Evolutionary conservation across 768 basidiomycete genomes (phyloP).

Genomic region (Termitomyces sp.): DNA sequence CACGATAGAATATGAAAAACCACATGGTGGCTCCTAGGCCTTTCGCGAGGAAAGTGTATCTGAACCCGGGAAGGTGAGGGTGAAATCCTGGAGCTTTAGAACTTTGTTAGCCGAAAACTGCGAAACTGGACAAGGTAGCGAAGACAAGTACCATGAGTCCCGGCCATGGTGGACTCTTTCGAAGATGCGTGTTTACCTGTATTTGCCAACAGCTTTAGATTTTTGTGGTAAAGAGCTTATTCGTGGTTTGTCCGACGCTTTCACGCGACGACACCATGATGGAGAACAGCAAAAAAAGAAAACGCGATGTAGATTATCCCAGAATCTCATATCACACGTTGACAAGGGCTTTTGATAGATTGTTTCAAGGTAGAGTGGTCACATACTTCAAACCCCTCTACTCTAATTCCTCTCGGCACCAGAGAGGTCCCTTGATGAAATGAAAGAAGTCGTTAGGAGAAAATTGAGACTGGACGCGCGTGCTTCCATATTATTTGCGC

Average conservation of each 20-base stretch:
- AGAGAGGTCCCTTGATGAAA: slow-evolving; percentile 61
- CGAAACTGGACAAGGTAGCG: neutral
- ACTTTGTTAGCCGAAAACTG: slow-evolving; percentile 3
- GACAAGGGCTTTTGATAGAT: slow-evolving; percentile 43
- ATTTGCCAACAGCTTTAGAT: slow-evolving; percentile 22
- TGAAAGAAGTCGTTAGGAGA: slow-evolving; percentile 50
- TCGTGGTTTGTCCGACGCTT: neutral
- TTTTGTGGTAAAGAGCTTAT: slow-evolving; percentile 4
- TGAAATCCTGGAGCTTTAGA: slow-evolving; percentile 70
- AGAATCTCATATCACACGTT: slow-evolving; percentile 41
- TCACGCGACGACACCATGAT: slow-evolving; percentile 20
- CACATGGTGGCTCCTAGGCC: slow-evolving; percentile 92
- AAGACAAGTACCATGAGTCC: slow-evolving; percentile 29
- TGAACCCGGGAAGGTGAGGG: slow-evolving; percentile 78
- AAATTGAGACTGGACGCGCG: slow-evolving; percentile 51
- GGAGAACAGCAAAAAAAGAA: slow-evolving; percentile 37
- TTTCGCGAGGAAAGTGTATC: slow-evolving; percentile 76
- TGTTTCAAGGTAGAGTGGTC: slow-evolving; percentile 42
- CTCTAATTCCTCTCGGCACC: slow-evolving; percentile 2
- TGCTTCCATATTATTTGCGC: slow-evolving; percentile 34
- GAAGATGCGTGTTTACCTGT: slow-evolving; percentile 26
- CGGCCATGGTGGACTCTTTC: slow-evolving; percentile 33
- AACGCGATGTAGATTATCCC: slow-evolving; percentile 34
- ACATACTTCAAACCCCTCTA: neutral
- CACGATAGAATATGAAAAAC: slow-evolving; percentile 98